Evolutionary conservation across 495 filamentous ascomycete species (phyloP).

Genomic region (Penicillium turbatum): DNA sequence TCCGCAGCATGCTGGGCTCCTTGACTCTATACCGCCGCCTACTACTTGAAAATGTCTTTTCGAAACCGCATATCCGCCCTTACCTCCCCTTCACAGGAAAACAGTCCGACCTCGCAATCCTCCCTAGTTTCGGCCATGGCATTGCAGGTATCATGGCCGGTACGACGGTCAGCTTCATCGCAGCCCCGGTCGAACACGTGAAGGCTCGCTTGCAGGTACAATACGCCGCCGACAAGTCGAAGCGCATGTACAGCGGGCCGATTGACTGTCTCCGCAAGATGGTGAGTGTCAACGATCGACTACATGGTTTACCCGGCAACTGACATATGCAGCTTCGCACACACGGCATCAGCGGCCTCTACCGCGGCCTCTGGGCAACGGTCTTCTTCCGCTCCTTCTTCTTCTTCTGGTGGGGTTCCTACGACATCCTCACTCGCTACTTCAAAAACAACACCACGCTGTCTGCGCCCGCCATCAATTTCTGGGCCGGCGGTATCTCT

Average conservation of each 20-base stretch:
- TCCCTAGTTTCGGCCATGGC: conserved; percentile 77
- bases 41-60: conserved; percentile 74
- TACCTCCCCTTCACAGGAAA: conserved; percentile 32
- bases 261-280: conserved; percentile 77
- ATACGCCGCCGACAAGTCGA: conserved; percentile 68
- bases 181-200: conserved; percentile 91
- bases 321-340: conserved; percentile 32
- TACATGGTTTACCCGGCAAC: neutral
- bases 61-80: conserved; percentile 44
- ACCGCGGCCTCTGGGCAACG: conserved; percentile 79
- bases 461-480: conserved; percentile 78
- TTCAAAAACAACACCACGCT: conserved; percentile 64
- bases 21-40: conserved; percentile 83
- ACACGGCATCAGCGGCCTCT: conserved; percentile 76
- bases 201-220: conserved; percentile 93
- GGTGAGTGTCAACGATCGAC: conserved; percentile 30
- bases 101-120: conserved; percentile 36
- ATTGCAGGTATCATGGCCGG: conserved; percentile 85
- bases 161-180: conserved; percentile 84
- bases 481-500: conserved; percentile 91
- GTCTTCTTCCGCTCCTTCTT: conserved; percentile 88
- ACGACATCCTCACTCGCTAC: conserved; percentile 72
- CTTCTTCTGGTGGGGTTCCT: conserved; percentile 96
- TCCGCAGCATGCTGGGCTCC: conserved; percentile 75
- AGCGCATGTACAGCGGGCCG: conserved; percentile 78